Evolutionary conservation across 371 early-diverging fungal genomes (phyloP), one percentile per base, ranked within the genome.

Genomic region (Actinomucor elegans): DNA sequence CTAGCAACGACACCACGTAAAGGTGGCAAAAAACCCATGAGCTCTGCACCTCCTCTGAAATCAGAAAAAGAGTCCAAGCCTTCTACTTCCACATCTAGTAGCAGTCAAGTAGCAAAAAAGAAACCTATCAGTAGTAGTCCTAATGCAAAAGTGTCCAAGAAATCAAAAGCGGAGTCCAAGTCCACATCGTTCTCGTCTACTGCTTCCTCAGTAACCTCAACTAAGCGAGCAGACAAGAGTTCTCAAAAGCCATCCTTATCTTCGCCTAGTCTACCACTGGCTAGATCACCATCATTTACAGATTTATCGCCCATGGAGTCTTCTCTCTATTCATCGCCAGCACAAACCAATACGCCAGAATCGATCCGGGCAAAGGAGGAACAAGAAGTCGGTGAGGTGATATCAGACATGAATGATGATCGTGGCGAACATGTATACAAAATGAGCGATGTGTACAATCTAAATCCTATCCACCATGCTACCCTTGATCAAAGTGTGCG

Each of bases 381-480:
- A 21, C 20, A 23, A 18, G 44, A 43, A 43, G 26, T 26, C 1
- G 44, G 18, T 7, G 27, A 42, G 27, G 26, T 26, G 26, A 26
- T 32, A 34, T n/a, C 28, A 24, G 17, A 55, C 26, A 18, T 26
- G 1, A 7, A 36, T 14, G 33, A 40, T 14, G 14, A 33, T 40
- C 20, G 35, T 20, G 36, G 45, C 7, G 73, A 72, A 21, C 53
- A 62, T 54, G 61, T 69, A 2, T 66, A 70, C 42, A 61, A 37
- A 9, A 64, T 68, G 35, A 48, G 47, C 8, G 73, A 73, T 48
- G 38, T 73, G 10, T 55, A 59, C 12, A 50, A 68, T 27, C 45
- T 73, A 2, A 48, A 69, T 37, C 61, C 69, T 14, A 63, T 77
- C 35, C 77, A 77, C 44, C 58, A 59, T 18, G 48, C 52, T 17